Evolutionary conservation across 2,329 filamentous ascomycete species (phyloP).

Genomic region (Clonostachys rhizophaga): DNA sequence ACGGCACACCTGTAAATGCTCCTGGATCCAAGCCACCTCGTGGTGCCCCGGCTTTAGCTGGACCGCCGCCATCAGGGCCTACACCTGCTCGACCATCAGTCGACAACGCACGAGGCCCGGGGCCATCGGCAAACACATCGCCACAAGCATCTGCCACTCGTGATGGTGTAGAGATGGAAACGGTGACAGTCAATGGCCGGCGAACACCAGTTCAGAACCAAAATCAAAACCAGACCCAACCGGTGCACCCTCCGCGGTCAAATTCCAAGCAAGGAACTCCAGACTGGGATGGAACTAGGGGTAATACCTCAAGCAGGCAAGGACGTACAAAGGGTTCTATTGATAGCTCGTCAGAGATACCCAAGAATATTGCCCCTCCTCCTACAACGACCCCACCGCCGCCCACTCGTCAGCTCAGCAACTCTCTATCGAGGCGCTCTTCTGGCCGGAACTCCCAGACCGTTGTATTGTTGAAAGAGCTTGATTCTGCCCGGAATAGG

Average conservation of each 20-base stretch:
- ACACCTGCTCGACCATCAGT: conserved; percentile 40
- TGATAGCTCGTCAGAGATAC: conserved; percentile 61
- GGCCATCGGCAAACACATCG: conserved; percentile 22
- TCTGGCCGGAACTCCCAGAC: conserved; percentile 61
- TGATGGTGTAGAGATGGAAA: conserved; percentile 38
- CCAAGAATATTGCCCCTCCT: conserved; percentile 29
- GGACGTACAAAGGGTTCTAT: conserved; percentile 57
- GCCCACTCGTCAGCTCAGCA: conserved; percentile 50
- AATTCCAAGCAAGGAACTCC: conserved; percentile 21
- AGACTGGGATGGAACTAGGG: background rate
- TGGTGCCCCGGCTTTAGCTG: conserved; percentile 29
- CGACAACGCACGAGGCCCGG: conserved; percentile 24
- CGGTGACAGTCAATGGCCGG: conserved; percentile 52
- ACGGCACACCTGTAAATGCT: conserved; percentile 21
- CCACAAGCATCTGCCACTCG: conserved; percentile 29
- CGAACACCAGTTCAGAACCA: conserved; percentile 55
- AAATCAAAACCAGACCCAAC: conserved; percentile 14
- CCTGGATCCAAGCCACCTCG: conserved; percentile 28
- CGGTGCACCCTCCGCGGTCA: conserved; percentile 25
- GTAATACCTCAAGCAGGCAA: conserved; percentile 9
- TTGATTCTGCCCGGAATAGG: conserved; percentile 77
- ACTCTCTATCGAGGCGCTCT: conserved; percentile 54
- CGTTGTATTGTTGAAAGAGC: conserved; percentile 75
- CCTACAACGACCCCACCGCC: conserved; percentile 55
- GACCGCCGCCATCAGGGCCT: conserved; percentile 51